Percentiles rank a stretch among this genome's conserved stretches.
phyloP scores from a whole-genome alignment of 1,284 basidiomycete genomes.

The Phylloporus gajari region DNA sequence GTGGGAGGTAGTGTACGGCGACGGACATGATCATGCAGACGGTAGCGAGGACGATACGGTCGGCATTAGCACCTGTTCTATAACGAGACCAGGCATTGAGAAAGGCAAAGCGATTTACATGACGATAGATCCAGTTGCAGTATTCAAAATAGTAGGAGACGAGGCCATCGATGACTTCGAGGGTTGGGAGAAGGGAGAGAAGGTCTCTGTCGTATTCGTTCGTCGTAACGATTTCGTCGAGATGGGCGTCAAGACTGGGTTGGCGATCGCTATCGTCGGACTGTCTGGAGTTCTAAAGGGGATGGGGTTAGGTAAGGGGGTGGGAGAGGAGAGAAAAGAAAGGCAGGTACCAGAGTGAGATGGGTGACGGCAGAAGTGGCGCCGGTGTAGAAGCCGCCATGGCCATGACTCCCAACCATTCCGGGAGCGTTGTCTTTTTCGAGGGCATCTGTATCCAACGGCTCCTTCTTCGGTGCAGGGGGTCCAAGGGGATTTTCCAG shows the following conservation, averaged over 20 bases:
- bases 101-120: constrained; percentile 73
- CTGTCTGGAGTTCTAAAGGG: constrained; percentile 55
- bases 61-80: constrained; percentile 70
- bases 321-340: constrained; percentile 17
- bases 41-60: constrained; percentile 75
- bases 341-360: constrained; percentile 63
- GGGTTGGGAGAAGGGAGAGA: constrained; percentile 68
- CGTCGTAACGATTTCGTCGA: constrained; percentile 54
- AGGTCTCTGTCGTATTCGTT: constrained; percentile 77
- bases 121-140: constrained; percentile 85
- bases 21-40: constrained; percentile 77
- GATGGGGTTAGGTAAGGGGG: constrained; percentile 14
- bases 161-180: constrained; percentile 75
- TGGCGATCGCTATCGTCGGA: constrained; percentile 65
- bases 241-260: constrained; percentile 53
- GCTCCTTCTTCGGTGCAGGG: constrained; percentile 62
- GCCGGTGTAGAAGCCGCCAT: constrained; percentile 76
- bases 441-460: constrained; percentile 55
- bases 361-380: constrained; percentile 77
- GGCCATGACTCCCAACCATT: constrained; percentile 69
- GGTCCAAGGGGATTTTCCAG: constrained; percentile 48
- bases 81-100: constrained; percentile 73
- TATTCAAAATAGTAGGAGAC: constrained; percentile 82
- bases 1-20: constrained; percentile 75
- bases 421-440: constrained; percentile 67